These are phyloP conservation scores for Arxiozyma telluris DNA, from an alignment of 1,139 yeast genomes.

Conservation along the genomic window DNA sequence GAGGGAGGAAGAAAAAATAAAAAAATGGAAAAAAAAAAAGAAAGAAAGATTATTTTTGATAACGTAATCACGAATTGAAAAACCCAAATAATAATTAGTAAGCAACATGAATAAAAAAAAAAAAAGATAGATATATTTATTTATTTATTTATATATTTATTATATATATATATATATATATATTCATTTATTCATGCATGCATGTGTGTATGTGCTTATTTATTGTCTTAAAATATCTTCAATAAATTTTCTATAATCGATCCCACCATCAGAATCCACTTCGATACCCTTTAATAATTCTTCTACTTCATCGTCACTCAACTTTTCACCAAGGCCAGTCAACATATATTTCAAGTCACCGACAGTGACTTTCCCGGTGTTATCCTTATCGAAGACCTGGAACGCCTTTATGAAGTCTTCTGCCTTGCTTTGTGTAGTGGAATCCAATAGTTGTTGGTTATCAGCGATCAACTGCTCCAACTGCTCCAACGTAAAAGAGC, in stretches of 20 bases:
- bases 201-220: not conserved
- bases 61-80: too few species aligned
- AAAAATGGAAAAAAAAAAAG: too few species aligned
- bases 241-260: slow-evolving; percentile 90
- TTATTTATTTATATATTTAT: not conserved
- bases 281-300: slow-evolving; percentile 93
- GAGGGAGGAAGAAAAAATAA: too few species aligned
- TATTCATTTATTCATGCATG: too few species aligned
- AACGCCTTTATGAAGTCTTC: slow-evolving; percentile 96
- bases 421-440: slow-evolving; percentile 27
- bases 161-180: slow-evolving; percentile 1
- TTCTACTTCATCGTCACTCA: slow-evolving; percentile 84
- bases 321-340: slow-evolving; percentile 89
- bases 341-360: slow-evolving; percentile 93
- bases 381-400: slow-evolving; percentile 95
- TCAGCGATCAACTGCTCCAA: slow-evolving; percentile 19
- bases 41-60: too few species aligned
- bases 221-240: slow-evolving; percentile 86
- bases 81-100: too few species aligned
- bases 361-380: slow-evolving; percentile 91
- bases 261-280: slow-evolving; percentile 87
- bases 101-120: too few species aligned
- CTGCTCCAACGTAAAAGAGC: slow-evolving; percentile 18
- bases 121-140: too few species aligned
- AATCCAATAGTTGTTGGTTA: slow-evolving; percentile 23